Base-by-base conservation (phyloP, 2,329 filamentous ascomycete species). In the Balansia obtecta region DNA sequence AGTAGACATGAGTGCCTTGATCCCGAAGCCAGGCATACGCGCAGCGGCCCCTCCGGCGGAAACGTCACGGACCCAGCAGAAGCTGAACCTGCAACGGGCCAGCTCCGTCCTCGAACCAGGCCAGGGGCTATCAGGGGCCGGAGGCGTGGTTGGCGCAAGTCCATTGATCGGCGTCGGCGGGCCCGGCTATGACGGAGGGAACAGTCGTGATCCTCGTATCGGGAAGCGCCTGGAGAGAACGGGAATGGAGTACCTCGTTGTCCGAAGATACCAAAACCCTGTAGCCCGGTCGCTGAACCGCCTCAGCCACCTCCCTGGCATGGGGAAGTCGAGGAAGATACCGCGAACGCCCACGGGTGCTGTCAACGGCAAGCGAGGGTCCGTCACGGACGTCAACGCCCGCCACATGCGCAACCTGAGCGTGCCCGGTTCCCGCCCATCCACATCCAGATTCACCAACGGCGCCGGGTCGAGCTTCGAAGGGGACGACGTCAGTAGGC, bases 161-260 rank as follows among this genome's bases (percentile, higher is more conserved):
- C 71, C 75, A 0, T 60, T 79, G 20, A 70, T 78, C 20, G 73
- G 75, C 15, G 74, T 77, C 3, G 71, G 75, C 10, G 75, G 73
- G 3, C 71, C 72, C 6, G 73, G 72, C n/a, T 79, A 77, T 53
- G 79, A 81, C 51, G 72, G 69, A 12, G 62, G 61, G 34, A 65
- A 58, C 52, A 70, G 73, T 45, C 68, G 75, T 15, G 82, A 86
- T 58, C 82, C 82, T 1, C 74, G 83, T 4, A 73, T 86, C 30
- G 72, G 75, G 58, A 77, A 79, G 61, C 74, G 84, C 46, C 74
- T 87, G 49, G 83, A 87, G 61, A 75, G 81, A 45, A 85, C 83
- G 1, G 81, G 80, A 15, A 77, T 85, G 65, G 84, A 88, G 60
- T 88, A 87, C 62, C 73, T 82, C n/a, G 83, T 86, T 9, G 82